Percentiles rank a stretch among this genome's conserved stretches.
phyloP scores from a whole-genome alignment of 2,329 filamentous ascomycete species.

The Paecilomyces sp. region DNA sequence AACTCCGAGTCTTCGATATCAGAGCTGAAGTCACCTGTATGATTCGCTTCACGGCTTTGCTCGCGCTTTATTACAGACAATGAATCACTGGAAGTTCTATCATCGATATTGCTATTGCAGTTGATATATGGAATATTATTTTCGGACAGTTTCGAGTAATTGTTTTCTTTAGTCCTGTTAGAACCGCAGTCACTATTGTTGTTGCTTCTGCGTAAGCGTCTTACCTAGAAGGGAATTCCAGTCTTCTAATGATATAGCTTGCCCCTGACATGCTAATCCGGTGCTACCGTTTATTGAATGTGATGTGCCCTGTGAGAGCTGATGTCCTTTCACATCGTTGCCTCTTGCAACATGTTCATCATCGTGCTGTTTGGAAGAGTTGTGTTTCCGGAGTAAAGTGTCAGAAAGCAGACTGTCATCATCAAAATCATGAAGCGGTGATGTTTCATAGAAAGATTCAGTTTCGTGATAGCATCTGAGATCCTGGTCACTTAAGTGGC shows the following conservation, averaged over 20 bases:
- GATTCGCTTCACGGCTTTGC: neutral
- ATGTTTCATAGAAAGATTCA: neutral
- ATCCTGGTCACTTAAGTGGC: neutral
- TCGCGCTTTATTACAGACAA: neutral
- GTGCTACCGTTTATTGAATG: neutral
- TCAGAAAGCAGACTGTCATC: neutral
- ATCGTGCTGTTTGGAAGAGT: neutral
- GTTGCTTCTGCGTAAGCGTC: neutral
- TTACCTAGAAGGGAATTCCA: neutral
- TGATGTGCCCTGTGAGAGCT: neutral
- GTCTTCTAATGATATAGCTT: neutral
- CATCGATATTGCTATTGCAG: neutral
- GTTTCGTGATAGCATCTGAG: neutral
- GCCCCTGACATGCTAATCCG: neutral
- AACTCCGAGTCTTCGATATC: neutral
- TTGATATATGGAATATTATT: neutral
- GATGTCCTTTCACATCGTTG: neutral
- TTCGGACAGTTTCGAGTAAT: neutral
- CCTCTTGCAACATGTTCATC: neutral
- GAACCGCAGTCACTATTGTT: neutral
- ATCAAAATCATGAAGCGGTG: neutral
- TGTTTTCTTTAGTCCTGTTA: neutral
- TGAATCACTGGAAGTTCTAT: neutral
- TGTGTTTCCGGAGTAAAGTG: neutral
- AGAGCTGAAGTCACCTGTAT: neutral